Evolutionary conservation across 2,329 filamentous ascomycete genomes (phyloP), one percentile per base, ranked within the genome.

Genomic region (Aspergillus oerlinghausenensis): DNA sequence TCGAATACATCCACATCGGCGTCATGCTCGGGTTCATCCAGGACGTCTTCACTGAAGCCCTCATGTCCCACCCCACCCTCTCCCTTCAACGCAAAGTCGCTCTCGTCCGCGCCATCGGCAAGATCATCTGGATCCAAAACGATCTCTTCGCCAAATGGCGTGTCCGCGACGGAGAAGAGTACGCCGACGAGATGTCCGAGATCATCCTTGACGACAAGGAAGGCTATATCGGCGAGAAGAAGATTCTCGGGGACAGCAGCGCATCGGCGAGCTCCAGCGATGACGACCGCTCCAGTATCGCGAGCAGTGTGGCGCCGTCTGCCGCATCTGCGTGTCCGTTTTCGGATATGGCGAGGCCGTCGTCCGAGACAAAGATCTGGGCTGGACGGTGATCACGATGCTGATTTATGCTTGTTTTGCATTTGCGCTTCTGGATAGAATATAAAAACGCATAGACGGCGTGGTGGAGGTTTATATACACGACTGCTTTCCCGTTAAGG

Each of bases 61-160:
- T 93, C 52, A 81, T 93, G 51, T 87, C 82, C 3, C 81, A 91
- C 66, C 88, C 88, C 1, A 82, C 82, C 2, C 78, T 94, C 40
- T 79, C 82, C 40, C 79, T 89, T 65, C 78, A 80, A 56, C 82
- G 83, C 73, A 92, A 92, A 75, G 86, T 88, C 19, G 86, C 84
- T 23, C 80, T 93, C 4, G 81, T 92, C 49, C 89, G 88, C 69
- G 89, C 90, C 0, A 78, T 93, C 23, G 85, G 85, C 60, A 93
- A 94, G 72, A 86, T 93, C 26, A 87, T 93, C 62, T 93, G 89
- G 89, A 92, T 93, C 63, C 90, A 93, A 73, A 93, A 93, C 69
- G 89, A 93, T 71, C 79, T 93, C 29, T 89, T 93, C 71, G 88
- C 89, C n/a, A 89, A 88, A 71, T 92, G 88, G 87, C 89, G 91